phyloP scores from a whole-genome alignment of 257 asterid species.

The Coffea canephora region DNA sequence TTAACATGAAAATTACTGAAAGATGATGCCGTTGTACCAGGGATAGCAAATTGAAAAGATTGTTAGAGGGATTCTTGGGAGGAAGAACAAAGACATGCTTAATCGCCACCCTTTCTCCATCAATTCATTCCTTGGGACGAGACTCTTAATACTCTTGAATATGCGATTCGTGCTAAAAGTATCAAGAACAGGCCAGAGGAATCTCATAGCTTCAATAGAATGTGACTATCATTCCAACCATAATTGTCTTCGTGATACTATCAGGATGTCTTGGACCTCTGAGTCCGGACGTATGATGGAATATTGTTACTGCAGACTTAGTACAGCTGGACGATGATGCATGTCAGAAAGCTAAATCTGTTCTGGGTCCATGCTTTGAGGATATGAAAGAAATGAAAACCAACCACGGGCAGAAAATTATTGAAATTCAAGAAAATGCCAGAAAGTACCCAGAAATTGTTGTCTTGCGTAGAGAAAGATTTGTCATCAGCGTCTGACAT shows the following conservation, averaged over 20 bases:
- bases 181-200: constrained; percentile 44
- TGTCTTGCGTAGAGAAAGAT: neutral
- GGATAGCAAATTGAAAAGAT: constrained; percentile 62
- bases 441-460: constrained; percentile 5
- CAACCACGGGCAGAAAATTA: neutral
- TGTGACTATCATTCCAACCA: too few relatives aligned
- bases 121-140: constrained; percentile 57
- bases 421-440: neutral
- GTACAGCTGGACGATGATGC: constrained; percentile 36
- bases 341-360: constrained; percentile 26
- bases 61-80: constrained; percentile 60
- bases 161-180: constrained; percentile 53
- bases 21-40: constrained; percentile 17
- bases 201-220: too few relatives aligned
- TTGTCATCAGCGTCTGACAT: neutral
- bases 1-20: neutral
- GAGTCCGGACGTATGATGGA: too few relatives aligned
- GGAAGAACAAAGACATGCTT: constrained; percentile 64
- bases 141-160: constrained; percentile 63
- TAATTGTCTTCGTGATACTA: too few relatives aligned
- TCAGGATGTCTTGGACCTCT: too few relatives aligned
- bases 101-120: constrained; percentile 61
- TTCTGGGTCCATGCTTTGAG: constrained; percentile 23
- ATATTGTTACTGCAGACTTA: constrained; percentile 23
- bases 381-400: constrained; percentile 27